Conservation (phyloP, 2,329 filamentous ascomycete species). For the Tolypocladium sp. region DNA sequence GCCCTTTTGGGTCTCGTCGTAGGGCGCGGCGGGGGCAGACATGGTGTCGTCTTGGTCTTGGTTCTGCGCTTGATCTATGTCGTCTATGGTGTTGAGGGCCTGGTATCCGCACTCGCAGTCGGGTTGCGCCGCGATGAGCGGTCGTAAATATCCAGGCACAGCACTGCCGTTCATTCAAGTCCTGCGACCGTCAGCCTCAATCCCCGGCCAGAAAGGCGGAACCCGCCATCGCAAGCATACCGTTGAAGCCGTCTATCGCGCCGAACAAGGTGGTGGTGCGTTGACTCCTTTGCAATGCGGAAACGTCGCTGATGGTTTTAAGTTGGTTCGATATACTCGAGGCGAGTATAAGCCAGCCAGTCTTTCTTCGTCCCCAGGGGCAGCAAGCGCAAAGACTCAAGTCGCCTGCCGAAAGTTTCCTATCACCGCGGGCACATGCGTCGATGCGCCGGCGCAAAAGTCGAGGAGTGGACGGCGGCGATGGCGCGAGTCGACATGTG, state of each 20-base stretch:
- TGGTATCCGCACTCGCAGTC: background rate
- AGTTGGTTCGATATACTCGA: background rate
- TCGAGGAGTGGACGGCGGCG: background rate
- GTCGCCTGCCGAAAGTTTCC: conserved; percentile 44
- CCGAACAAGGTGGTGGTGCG: background rate
- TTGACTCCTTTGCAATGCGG: background rate
- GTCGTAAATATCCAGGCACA: background rate
- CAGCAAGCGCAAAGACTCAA: conserved; percentile 62
- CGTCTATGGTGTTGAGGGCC: background rate
- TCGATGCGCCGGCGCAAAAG: conserved; percentile 2
- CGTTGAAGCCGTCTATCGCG: background rate
- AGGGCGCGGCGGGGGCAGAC: conserved; percentile 1
- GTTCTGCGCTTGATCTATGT: background rate
- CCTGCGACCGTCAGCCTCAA: no score
- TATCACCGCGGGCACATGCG: conserved; percentile 37
- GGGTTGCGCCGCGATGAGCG: background rate
- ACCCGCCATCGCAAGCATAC: background rate
- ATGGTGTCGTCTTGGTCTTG: background rate
- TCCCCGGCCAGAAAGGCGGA: no score
- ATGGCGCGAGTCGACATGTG: background rate
- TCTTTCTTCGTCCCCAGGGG: conserved; percentile 45
- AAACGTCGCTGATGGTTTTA: no score
- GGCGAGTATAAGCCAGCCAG: conserved; percentile 16
- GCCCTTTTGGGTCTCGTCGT: conserved; percentile 4
- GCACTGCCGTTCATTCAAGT: background rate